Conservation (phyloP, 2,329 filamentous ascomycete species). For the Alternaria gaisen region DNA sequence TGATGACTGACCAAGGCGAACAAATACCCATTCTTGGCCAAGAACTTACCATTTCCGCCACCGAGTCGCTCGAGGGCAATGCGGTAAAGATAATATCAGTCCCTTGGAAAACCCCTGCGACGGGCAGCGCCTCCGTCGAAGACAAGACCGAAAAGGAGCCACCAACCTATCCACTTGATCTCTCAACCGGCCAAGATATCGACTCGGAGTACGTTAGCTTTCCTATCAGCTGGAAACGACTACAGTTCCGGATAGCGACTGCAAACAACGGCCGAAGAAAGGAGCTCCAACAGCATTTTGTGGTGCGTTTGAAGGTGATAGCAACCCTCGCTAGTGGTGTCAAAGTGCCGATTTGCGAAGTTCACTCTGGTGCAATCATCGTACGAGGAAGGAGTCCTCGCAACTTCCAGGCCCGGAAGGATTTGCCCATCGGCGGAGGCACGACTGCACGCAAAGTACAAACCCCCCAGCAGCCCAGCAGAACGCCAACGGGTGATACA, state of each 20-base stretch:
- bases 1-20: constrained; percentile 85
- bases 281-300: constrained; percentile 95
- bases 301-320: constrained; percentile 85
- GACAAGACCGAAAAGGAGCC: constrained; percentile 85
- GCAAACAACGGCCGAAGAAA: constrained; percentile 95
- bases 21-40: constrained; percentile 82
- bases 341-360: constrained; percentile 82
- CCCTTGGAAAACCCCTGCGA: constrained; percentile 94
- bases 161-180: constrained; percentile 77
- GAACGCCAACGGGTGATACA: constrained; percentile 50
- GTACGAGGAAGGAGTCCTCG: constrained; percentile 91
- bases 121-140: constrained; percentile 73
- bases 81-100: constrained; percentile 94
- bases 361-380: constrained; percentile 88
- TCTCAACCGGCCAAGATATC: constrained; percentile 70
- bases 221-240: constrained; percentile 89
- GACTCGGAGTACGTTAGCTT: constrained; percentile 89
- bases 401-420: constrained; percentile 94
- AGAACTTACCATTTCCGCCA: constrained; percentile 89
- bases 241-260: constrained; percentile 94
- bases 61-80: constrained; percentile 93
- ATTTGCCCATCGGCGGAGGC: constrained; percentile 84
- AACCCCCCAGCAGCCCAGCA: constrained; percentile 45
- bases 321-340: constrained; percentile 84
- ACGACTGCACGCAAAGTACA: constrained; percentile 75